Percentiles rank a stretch among this genome's conserved stretches.
Conservation (phyloP, 805 yeast species). For the Starmera dryadoides region DNA sequence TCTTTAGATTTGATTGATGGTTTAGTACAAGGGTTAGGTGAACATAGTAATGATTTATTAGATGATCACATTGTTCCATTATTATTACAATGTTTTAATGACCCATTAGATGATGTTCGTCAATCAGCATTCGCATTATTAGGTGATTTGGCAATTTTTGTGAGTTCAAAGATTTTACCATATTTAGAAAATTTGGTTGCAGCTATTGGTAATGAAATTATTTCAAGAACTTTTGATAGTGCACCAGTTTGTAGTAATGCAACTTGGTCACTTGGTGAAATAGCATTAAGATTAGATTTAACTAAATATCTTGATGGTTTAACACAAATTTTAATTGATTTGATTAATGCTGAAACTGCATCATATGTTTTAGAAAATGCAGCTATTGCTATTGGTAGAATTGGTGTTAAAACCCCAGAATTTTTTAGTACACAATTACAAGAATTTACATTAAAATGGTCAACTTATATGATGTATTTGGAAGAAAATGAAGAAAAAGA, state of each 20-base stretch:
- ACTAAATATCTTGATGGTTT: constrained; percentile 48
- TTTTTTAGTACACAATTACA: constrained; percentile 51
- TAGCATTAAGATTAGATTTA: constrained; percentile 53
- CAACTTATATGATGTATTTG: constrained; percentile 54
- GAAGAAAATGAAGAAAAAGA: constrained; percentile 86
- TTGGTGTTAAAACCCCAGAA: constrained; percentile 61
- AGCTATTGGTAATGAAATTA: constrained; percentile 64
- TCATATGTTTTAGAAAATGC: constrained; percentile 75
- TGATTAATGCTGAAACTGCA: constrained; percentile 51
- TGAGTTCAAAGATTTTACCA: constrained; percentile 26
- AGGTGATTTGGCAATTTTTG: constrained; percentile 78
- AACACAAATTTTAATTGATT: constrained; percentile 48
- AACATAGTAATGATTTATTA: constrained; percentile 51
- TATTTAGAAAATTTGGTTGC: constrained; percentile 46
- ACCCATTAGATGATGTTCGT: constrained; percentile 78
- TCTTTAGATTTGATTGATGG: constrained; percentile 90
- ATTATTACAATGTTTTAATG: constrained; percentile 63
- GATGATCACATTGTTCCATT: constrained; percentile 48
- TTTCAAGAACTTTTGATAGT: constrained; percentile 39
- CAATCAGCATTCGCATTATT: constrained; percentile 85
- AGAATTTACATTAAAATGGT: constrained; percentile 61
- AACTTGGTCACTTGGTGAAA: constrained; percentile 90
- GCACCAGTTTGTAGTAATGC: constrained; percentile 80
- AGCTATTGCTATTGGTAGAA: constrained; percentile 82
- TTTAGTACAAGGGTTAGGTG: constrained; percentile 78